Evolutionary conservation across 495 filamentous ascomycete genomes (phyloP).

Genomic region (Usnea hakonensis): DNA sequence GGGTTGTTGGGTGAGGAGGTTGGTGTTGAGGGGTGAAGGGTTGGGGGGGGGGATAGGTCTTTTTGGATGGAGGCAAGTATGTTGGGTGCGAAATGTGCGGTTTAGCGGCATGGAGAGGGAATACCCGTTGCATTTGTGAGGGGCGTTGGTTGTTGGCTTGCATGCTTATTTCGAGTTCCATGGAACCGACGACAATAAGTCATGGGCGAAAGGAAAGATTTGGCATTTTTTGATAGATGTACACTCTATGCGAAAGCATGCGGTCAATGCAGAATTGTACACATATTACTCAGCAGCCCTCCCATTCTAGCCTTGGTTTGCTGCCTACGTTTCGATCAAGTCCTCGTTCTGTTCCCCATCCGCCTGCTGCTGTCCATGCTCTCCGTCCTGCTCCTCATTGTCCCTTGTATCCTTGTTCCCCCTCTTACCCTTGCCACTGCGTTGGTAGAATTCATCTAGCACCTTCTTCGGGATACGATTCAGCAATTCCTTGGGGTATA

Average conservation of each 20-base stretch:
- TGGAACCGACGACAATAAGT: not conserved
- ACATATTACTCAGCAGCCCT: not conserved
- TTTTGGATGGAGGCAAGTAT: not conserved
- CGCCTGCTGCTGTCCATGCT: conserved; percentile 32
- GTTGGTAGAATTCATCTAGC: conserved; percentile 84
- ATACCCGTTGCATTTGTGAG: conserved; percentile 1
- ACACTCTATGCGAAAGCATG: conserved; percentile 1
- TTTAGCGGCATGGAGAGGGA: conserved; percentile 4
- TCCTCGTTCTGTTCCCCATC: conserved; percentile 24
- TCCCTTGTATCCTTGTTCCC: conserved; percentile 65
- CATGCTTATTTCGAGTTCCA: not conserved
- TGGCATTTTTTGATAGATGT: not conserved
- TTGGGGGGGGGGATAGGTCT: not conserved
- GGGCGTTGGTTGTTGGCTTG: not conserved
- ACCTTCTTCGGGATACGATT: conserved; percentile 95
- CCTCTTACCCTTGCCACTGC: conserved; percentile 56
- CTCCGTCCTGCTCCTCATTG: conserved; percentile 50
- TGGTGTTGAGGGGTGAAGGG: not conserved
- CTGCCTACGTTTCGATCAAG: conserved; percentile 22
- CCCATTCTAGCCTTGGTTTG: not conserved
- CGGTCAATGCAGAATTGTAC: not conserved
- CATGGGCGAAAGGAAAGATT: not conserved
- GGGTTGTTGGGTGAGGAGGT: conserved; percentile 67
- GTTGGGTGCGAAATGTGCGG: not conserved
- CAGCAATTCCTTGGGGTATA: conserved; percentile 94